phyloP scores from a whole-genome alignment of 2,329 filamentous ascomycete species.

The Didymella pinodella region DNA sequence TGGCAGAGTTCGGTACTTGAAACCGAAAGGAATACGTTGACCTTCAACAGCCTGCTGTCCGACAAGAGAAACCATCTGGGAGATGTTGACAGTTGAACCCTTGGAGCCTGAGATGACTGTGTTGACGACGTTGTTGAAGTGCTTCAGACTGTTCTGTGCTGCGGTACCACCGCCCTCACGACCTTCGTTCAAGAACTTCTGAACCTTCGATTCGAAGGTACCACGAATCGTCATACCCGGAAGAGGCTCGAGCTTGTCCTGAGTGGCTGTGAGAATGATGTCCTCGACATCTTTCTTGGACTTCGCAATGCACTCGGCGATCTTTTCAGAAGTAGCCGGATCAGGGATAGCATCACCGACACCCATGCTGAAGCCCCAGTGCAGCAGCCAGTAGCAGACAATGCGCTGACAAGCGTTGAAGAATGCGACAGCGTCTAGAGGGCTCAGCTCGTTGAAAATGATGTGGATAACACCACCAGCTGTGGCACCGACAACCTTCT shows the following conservation, averaged over 20 bases:
- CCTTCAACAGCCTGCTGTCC: conserved; percentile 98
- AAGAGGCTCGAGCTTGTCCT: conserved; percentile 86
- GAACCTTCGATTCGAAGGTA: conserved; percentile 97
- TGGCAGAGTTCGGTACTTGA: conserved; percentile 95
- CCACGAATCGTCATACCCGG: conserved; percentile 99
- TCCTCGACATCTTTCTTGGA: conserved; percentile 82
- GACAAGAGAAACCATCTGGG: conserved; percentile 98
- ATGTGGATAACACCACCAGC: conserved; percentile 93
- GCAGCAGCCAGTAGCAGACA: conserved; percentile 95
- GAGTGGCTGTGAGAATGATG: conserved; percentile 79
- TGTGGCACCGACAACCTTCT: conserved; percentile 92
- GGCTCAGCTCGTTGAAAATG: conserved; percentile 93
- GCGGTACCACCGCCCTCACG: conserved; percentile 95
- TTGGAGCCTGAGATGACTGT: conserved; percentile 98
- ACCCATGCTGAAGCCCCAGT: conserved; percentile 96
- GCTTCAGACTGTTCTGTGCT: conserved; percentile 90
- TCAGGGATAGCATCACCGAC: conserved; percentile 98
- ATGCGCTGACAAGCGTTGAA: conserved; percentile 95
- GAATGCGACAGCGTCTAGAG: conserved; percentile 87
- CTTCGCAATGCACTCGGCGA: conserved; percentile 80
- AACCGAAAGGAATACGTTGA: conserved; percentile 98
- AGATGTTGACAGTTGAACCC: conserved; percentile 98
- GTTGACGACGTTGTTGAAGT: conserved; percentile 93
- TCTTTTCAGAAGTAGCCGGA: conserved; percentile 79
- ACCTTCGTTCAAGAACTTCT: conserved; percentile 89